Conservation (phyloP, 768 basidiomycete genomes). For the Rhodotorula diobovata region DNA sequence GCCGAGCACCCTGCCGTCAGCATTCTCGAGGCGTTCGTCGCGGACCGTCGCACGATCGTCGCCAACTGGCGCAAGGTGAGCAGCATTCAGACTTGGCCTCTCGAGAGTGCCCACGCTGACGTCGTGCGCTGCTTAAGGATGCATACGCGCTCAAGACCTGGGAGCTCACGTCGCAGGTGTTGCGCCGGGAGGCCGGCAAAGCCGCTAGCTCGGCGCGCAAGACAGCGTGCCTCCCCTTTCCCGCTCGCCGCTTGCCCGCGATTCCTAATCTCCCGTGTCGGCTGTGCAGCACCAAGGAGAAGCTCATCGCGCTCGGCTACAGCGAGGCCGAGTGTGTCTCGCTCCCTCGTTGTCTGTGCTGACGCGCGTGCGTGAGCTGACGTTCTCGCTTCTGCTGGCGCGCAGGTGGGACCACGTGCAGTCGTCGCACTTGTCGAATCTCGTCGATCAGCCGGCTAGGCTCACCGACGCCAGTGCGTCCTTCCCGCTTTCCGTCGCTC, state of each 20-base stretch:
- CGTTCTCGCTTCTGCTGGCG: not conserved
- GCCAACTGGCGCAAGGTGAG: not conserved
- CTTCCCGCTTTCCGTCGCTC: not conserved
- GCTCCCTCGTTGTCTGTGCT: too few species aligned
- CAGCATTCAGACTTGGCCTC: too few species aligned
- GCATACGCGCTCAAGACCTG: not conserved
- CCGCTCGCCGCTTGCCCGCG: fast-evolving
- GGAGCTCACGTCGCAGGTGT: not conserved
- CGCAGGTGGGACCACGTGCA: not conserved
- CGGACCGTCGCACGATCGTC: not conserved
- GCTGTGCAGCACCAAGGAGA: not conserved
- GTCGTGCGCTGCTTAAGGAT: not conserved
- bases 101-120: not conserved
- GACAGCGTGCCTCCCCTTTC: not conserved
- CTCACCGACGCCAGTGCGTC: not conserved
- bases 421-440: not conserved
- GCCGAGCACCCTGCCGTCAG: not conserved
- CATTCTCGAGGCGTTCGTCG: not conserved
- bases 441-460: not conserved
- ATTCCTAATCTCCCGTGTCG: too few species aligned
- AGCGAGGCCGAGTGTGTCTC: not conserved
- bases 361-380: not conserved
- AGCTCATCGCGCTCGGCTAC: not conserved
- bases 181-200: not conserved
- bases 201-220: not conserved